phyloP scores from a whole-genome alignment of 345 rosid genomes.

The Brassica cretica region DNA sequence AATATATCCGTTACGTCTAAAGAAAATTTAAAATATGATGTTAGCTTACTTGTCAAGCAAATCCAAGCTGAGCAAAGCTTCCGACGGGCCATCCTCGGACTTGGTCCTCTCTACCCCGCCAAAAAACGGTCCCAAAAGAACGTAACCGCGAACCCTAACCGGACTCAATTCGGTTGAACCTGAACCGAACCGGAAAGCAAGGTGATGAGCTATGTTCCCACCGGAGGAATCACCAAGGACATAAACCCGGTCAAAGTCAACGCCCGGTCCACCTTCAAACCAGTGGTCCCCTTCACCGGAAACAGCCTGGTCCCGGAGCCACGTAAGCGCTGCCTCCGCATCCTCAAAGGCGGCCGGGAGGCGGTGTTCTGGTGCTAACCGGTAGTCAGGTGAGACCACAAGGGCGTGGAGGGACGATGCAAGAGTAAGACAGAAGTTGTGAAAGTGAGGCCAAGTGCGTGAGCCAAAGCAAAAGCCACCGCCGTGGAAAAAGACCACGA shows the following conservation, averaged over 20 bases:
- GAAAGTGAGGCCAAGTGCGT: slow-evolving; percentile 68
- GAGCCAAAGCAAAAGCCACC: slow-evolving; percentile 92
- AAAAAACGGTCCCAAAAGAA: slow-evolving; percentile 81
- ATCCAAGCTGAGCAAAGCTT: slow-evolving; percentile 59
- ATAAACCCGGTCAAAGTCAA: slow-evolving; percentile 62
- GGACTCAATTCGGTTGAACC: slow-evolving; percentile 50
- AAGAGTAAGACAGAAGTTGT: slow-evolving; percentile 66
- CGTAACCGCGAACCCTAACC: slow-evolving; percentile 70
- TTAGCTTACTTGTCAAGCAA: slow-evolving; percentile 69
- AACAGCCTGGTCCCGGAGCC: slow-evolving; percentile 54
- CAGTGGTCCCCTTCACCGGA: slow-evolving; percentile 45
- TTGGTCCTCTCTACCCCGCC: slow-evolving; percentile 74
- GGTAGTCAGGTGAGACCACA: slow-evolving; percentile 68
- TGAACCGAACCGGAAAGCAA: slow-evolving; percentile 57
- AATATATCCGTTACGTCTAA: slow-evolving; percentile 15
- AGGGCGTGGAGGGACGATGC: slow-evolving; percentile 60
- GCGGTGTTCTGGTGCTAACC: slow-evolving; percentile 79
- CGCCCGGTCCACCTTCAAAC: slow-evolving; percentile 38
- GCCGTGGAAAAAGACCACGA: slow-evolving; percentile 62
- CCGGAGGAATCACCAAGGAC: slow-evolving; percentile 88
- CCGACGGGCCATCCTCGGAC: slow-evolving; percentile 77
- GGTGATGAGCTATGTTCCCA: slow-evolving; percentile 82
- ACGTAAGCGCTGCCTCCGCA: slow-evolving; percentile 43
- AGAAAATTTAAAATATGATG: slow-evolving; percentile 11
- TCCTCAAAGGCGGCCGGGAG: slow-evolving; percentile 83